Evolutionary conservation across 768 basidiomycete genomes (phyloP).

Genomic region (Gelatoporia subvermispora): DNA sequence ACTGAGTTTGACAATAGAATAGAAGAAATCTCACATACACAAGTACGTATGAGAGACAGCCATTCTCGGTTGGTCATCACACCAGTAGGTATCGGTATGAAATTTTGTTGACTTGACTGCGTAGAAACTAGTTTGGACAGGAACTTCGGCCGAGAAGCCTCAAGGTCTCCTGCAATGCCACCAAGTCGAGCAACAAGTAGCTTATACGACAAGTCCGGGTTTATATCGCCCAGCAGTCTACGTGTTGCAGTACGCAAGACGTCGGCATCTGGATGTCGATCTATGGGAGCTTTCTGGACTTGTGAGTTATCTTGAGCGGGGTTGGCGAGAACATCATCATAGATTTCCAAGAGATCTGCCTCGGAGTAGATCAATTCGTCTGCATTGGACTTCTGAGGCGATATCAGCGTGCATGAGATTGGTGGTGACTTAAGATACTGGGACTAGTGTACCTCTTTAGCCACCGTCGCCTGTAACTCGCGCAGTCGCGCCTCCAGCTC

Average conservation of each 20-base stretch:
- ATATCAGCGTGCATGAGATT: background rate
- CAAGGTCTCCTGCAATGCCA: conserved; percentile 8
- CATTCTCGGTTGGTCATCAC: conserved; percentile 10
- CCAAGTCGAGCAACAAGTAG: conserved; percentile 7
- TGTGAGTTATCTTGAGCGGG: conserved; percentile 13
- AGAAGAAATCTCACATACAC: conserved; percentile 1
- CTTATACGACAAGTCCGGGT: background rate
- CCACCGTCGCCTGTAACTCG: conserved; percentile 11
- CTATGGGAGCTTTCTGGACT: conserved; percentile 4
- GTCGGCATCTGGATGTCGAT: conserved; percentile 6
- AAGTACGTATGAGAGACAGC: conserved; percentile 10
- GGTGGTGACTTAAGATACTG: background rate
- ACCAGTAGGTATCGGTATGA: background rate
- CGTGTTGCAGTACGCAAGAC: conserved; percentile 31
- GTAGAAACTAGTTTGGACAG: background rate
- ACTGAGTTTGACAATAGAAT: conserved; percentile 14
- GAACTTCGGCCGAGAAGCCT: background rate
- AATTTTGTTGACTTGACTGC: background rate
- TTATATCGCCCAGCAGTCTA: conserved; percentile 25
- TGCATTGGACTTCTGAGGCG: background rate
- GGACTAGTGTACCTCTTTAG: conserved; percentile 3
- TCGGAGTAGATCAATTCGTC: conserved; percentile 26
- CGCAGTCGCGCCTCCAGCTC: conserved; percentile 18
- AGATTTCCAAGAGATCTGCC: conserved; percentile 34
- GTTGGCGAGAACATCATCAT: conserved; percentile 34